Conservation (phyloP, 1,284 basidiomycete species). For the Ganoderma boninense region DNA sequence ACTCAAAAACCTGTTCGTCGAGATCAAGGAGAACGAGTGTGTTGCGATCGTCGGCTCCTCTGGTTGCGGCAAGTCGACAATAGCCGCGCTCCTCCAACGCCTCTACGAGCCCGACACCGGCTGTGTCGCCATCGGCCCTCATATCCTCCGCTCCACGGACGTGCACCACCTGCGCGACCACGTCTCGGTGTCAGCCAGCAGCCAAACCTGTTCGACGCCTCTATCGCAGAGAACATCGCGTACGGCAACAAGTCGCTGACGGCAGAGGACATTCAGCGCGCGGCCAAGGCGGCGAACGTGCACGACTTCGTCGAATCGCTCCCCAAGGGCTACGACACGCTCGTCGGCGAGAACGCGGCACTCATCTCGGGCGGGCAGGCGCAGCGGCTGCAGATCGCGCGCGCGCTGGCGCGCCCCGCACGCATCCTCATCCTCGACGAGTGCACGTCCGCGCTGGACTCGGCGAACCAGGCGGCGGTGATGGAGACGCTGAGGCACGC, state of each 20-base stretch:
- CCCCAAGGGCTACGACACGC: constrained; percentile 86
- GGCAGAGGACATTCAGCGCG: constrained; percentile 66
- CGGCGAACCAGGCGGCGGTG: constrained; percentile 81
- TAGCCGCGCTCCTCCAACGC: constrained; percentile 84
- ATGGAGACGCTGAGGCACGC: constrained; percentile 79
- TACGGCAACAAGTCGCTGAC: constrained; percentile 72
- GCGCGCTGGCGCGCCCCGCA: constrained; percentile 80
- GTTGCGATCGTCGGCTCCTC: constrained; percentile 91
- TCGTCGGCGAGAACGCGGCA: constrained; percentile 88
- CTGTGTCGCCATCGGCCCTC: constrained; percentile 63
- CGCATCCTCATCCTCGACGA: constrained; percentile 93
- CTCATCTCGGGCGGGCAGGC: constrained; percentile 95
- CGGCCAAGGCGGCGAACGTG: constrained; percentile 81
- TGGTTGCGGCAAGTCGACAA: constrained; percentile 90
- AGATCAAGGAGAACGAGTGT: constrained; percentile 76
- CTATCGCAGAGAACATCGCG: constrained; percentile 86
- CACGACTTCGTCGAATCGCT: constrained; percentile 89
- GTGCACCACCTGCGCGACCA: constrained; percentile 81
- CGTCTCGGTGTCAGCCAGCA: constrained; percentile 87
- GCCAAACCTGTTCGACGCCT: constrained; percentile 87
- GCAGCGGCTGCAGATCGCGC: constrained; percentile 91
- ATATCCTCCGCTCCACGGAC: constrained; percentile 64
- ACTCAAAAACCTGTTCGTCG: constrained; percentile 71
- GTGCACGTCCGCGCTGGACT: constrained; percentile 91
- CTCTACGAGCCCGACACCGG: constrained; percentile 85